Conservation (phyloP, 108 stramenopile genomes). For the Cyclotella cryptica region DNA sequence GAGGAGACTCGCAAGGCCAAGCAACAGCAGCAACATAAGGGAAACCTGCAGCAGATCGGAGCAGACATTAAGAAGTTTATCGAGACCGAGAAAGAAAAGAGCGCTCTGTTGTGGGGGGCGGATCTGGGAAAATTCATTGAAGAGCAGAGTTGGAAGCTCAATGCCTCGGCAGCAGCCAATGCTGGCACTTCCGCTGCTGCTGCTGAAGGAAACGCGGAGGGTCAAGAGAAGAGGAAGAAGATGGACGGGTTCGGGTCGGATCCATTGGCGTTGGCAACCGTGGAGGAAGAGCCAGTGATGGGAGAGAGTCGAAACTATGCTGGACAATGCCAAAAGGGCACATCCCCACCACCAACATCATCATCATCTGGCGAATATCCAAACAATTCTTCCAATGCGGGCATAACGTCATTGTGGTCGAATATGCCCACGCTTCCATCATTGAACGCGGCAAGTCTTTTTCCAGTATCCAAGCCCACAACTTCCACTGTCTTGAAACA, state of each 20-base stretch:
- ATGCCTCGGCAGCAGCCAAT: not conserved
- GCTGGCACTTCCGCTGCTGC: not conserved
- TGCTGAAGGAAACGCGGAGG: constrained; percentile 3
- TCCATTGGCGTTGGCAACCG: constrained; percentile 10
- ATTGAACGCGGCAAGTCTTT: constrained; percentile 14
- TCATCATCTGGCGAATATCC: too few relatives aligned
- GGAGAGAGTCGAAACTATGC: too few relatives aligned
- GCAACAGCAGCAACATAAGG: not conserved
- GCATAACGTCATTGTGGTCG: constrained; percentile 4
- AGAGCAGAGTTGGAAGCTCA: constrained; percentile 22
- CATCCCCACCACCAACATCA: too few relatives aligned
- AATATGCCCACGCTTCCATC: constrained; percentile 19
- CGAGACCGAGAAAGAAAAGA: constrained; percentile 40
- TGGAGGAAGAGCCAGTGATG: not conserved
- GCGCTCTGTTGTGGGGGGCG: constrained; percentile 40
- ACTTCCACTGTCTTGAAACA: not conserved
- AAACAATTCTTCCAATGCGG: not conserved
- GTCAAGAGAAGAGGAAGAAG: constrained; percentile 22
- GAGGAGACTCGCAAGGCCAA: constrained; percentile 40
- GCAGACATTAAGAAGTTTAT: constrained; percentile 50
- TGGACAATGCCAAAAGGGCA: too few relatives aligned
- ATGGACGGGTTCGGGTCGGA: constrained; percentile 50
- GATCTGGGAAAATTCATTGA: constrained; percentile 55
- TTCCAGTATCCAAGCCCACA: not conserved
- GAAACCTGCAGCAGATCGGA: constrained; percentile 35